These are phyloP conservation scores for Earliella scabrosa DNA, from an alignment of 1,284 basidiomycete species.

Conservation along the genomic window DNA sequence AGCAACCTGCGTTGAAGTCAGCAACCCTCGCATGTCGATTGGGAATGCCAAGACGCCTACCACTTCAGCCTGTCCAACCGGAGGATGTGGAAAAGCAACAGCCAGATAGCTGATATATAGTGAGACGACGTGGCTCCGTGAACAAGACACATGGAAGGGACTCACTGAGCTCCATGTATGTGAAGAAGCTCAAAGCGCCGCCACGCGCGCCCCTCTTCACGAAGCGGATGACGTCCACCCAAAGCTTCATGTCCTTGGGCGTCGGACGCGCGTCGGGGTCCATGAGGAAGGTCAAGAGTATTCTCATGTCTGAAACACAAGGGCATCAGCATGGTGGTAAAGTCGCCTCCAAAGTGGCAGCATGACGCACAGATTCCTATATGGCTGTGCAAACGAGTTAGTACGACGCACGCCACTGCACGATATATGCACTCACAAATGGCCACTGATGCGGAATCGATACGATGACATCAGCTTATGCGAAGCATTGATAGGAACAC, in stretches of 20 bases:
- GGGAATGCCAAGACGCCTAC: conserved; percentile 30
- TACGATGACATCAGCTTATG: background rate
- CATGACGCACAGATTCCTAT: conserved; percentile 52
- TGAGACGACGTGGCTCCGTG: too few species aligned
- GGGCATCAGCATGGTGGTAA: background rate
- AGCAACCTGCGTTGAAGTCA: conserved; percentile 38
- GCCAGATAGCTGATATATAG: conserved; percentile 46
- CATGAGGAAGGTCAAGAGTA: conserved; percentile 61
- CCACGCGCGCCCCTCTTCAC: conserved; percentile 59
- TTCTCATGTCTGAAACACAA: conserved; percentile 49
- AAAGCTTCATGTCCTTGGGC: conserved; percentile 63
- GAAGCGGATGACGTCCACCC: conserved; percentile 66
- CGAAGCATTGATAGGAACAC: background rate
- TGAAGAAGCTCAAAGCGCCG: conserved; percentile 65
- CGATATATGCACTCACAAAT: conserved; percentile 39
- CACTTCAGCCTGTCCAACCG: conserved; percentile 48
- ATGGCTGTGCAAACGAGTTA: conserved; percentile 41
- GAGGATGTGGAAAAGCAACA: conserved; percentile 51
- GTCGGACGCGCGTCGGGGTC: conserved; percentile 54
- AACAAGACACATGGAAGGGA: conserved; percentile 10
- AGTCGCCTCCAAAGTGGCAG: too few species aligned
- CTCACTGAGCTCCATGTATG: conserved; percentile 63
- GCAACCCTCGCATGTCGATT: background rate
- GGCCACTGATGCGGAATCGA: conserved; percentile 28
- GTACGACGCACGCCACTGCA: background rate